Percentiles rank a stretch among this genome's conserved stretches.
phyloP scores from a whole-genome alignment of 805 yeast species.

The Metschnikowia vanudenii region DNA sequence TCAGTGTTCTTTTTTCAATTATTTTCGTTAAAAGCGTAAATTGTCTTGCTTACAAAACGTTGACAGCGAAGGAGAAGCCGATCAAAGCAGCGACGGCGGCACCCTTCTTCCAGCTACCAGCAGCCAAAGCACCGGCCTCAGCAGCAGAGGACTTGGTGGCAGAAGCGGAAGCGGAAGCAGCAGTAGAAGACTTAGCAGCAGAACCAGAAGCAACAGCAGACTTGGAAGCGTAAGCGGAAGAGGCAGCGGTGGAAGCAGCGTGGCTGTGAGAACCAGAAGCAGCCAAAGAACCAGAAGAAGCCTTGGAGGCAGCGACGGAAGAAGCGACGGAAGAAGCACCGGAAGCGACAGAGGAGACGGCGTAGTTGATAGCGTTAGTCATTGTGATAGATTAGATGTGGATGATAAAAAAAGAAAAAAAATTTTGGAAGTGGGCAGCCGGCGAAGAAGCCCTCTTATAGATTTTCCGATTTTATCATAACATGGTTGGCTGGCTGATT shows the following conservation, averaged over 20 bases:
- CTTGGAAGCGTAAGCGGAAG: constrained; percentile 15
- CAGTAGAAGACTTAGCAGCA: constrained; percentile 7
- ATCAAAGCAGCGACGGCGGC: constrained; percentile 36
- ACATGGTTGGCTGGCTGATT: constrained; percentile 23
- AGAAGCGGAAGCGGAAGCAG: constrained; percentile 14
- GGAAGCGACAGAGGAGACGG: constrained; percentile 19
- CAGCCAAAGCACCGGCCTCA: constrained; percentile 20
- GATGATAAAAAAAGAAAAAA: background rate
- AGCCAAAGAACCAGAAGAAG: constrained; percentile 1
- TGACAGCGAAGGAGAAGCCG: constrained; percentile 36
- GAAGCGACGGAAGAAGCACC: constrained; percentile 3
- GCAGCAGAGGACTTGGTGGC: constrained; percentile 16
- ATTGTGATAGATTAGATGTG: constrained; percentile 12
- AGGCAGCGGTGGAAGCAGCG: constrained; percentile 3
- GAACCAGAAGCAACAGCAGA: constrained; percentile 5
- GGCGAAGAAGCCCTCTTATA: constrained; percentile 4
- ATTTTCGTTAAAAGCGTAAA: background rate
- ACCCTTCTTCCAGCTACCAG: constrained; percentile 37
- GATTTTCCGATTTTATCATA: constrained; percentile 1
- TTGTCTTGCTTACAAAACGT: constrained; percentile 17
- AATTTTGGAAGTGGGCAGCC: background rate
- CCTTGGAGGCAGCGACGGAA: background rate
- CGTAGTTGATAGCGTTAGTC: constrained; percentile 34
- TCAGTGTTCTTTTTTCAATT: no score
- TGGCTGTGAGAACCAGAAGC: constrained; percentile 9